Evolutionary conservation across 2,329 filamentous ascomycete genomes (phyloP).

Genomic region (Penicillium sp.): DNA sequence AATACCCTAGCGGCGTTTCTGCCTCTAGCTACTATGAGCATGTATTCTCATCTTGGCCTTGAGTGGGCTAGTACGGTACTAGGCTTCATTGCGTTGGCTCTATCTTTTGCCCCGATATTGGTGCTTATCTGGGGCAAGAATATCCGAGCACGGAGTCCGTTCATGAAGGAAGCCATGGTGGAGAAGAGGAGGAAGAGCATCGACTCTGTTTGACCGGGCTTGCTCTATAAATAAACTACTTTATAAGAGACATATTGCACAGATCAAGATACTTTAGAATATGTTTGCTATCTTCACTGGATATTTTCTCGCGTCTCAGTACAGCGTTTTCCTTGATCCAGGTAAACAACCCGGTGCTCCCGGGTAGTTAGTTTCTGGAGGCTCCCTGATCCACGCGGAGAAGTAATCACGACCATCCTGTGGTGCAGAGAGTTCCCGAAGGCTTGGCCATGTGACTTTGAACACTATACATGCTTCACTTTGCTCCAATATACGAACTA

Average conservation of each 20-base stretch:
- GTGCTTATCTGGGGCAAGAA: constrained; percentile 39
- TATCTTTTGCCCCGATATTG: constrained; percentile 36
- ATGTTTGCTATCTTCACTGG: neutral
- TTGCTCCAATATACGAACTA: neutral
- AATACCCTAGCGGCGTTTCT: constrained; percentile 46
- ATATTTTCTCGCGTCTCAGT: neutral
- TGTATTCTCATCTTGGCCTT: constrained; percentile 41
- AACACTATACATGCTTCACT: neutral
- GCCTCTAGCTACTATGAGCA: constrained; percentile 42
- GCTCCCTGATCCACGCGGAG: neutral
- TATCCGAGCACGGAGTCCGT: constrained; percentile 33
- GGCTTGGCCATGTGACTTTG: neutral
- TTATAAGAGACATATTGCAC: neutral
- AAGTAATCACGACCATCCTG: neutral
- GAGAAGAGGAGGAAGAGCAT: constrained; percentile 25
- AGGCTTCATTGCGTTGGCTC: constrained; percentile 41
- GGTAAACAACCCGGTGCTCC: neutral
- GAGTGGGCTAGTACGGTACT: constrained; percentile 44
- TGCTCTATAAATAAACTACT: neutral
- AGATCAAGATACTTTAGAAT: neutral
- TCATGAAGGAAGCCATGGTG: constrained; percentile 27
- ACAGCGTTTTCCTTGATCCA: neutral
- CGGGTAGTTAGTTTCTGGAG: too few species aligned
- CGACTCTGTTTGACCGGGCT: constrained; percentile 14
- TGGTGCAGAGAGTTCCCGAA: neutral